These are phyloP conservation scores for Chaetomidium leptoderma DNA, from an alignment of 495 filamentous ascomycete species.

Conservation along the genomic window DNA sequence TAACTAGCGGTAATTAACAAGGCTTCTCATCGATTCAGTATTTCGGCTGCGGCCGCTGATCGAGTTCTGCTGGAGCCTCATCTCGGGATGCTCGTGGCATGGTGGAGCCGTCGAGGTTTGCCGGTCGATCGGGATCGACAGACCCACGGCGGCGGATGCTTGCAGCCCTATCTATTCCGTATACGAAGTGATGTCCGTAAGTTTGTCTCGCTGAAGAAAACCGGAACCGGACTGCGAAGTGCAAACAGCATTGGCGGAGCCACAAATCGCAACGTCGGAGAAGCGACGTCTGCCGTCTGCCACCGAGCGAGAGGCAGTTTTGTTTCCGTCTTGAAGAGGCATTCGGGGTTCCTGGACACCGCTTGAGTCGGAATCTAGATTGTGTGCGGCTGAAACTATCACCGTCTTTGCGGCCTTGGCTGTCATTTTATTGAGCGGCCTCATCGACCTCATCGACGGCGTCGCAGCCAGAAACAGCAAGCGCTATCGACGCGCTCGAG, in stretches of 20 bases:
- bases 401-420: background rate
- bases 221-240: too few relatives aligned
- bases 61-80: background rate
- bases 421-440: background rate
- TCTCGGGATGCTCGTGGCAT: background rate
- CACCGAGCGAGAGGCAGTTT: too few relatives aligned
- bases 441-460: background rate
- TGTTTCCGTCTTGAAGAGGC: too few relatives aligned
- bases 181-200: background rate
- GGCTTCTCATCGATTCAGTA: background rate
- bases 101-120: background rate
- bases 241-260: too few relatives aligned
- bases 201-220: background rate
- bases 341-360: too few relatives aligned
- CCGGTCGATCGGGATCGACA: background rate
- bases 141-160: background rate
- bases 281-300: too few relatives aligned
- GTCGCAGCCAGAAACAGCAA: conserved; percentile 4
- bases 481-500: conserved; percentile 14
- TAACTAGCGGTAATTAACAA: too few relatives aligned
- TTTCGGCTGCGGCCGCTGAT: background rate
- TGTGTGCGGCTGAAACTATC: background rate
- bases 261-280: too few relatives aligned
- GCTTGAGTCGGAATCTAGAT: background rate
- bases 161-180: background rate